Evolutionary conservation across 768 basidiomycete genomes (phyloP).

Genomic region (Boletus tomentosulus): DNA sequence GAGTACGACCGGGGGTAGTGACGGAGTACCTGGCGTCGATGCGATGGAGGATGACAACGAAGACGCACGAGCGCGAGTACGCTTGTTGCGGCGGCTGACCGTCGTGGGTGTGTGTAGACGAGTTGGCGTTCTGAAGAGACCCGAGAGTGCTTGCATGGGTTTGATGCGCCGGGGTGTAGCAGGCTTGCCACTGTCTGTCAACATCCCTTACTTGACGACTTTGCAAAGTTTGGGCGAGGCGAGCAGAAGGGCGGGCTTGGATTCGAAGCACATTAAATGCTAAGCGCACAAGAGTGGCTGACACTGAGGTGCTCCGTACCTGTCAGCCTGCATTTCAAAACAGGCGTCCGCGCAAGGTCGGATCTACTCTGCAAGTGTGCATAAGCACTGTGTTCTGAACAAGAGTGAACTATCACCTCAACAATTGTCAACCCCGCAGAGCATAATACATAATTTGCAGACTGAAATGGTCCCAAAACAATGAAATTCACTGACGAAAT

Average conservation of each 20-base stretch:
- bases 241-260: background rate
- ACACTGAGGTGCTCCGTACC: background rate
- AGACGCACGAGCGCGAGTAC: constrained; percentile 11
- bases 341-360: too few relatives aligned
- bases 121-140: constrained; percentile 23
- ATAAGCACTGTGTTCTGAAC: too few relatives aligned
- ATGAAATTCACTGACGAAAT: too few relatives aligned
- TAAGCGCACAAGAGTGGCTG: background rate
- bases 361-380: too few relatives aligned
- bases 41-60: constrained; percentile 6
- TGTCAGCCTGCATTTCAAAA: too few relatives aligned
- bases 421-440: too few relatives aligned
- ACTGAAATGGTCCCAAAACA: too few relatives aligned
- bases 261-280: background rate
- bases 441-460: too few relatives aligned
- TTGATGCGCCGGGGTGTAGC: constrained; percentile 9
- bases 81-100: constrained; percentile 19
- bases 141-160: constrained; percentile 14
- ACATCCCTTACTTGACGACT: constrained; percentile 6
- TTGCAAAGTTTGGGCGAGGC: background rate
- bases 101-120: constrained; percentile 19
- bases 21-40: constrained; percentile 4
- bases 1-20: constrained; percentile 46
- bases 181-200: background rate
- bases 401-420: too few relatives aligned